phyloP scores from a whole-genome alignment of 345 rosid genomes.

The Rhizophora mangle region DNA sequence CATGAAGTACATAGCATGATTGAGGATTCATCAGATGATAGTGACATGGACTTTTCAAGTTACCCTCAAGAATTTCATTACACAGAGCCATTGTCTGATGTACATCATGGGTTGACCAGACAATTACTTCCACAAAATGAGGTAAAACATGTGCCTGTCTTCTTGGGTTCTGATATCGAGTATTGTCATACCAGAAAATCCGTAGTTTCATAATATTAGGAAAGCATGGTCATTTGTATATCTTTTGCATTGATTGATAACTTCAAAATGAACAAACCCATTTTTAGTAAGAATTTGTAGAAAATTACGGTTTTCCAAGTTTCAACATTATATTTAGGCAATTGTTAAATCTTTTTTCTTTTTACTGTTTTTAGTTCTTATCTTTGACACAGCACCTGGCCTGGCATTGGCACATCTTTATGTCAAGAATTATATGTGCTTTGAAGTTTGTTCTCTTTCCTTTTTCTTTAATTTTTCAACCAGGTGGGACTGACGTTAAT shows the following conservation, averaged over 20 bases:
- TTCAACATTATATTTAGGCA: neutral
- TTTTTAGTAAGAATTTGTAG: neutral
- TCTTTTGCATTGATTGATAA: neutral
- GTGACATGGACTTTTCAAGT: slow-evolving; percentile 60
- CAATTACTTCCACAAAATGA: slow-evolving; percentile 39
- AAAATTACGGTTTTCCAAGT: neutral
- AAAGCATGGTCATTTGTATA: neutral
- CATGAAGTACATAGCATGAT: slow-evolving; percentile 32
- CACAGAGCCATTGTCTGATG: slow-evolving; percentile 30
- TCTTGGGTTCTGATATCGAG: neutral
- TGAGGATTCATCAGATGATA: slow-evolving; percentile 54
- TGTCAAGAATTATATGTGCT: neutral
- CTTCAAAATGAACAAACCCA: neutral
- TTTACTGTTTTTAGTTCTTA: neutral
- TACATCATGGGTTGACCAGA: slow-evolving; percentile 37
- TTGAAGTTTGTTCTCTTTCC: neutral
- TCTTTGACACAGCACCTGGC: neutral
- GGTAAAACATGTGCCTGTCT: slow-evolving; percentile 37
- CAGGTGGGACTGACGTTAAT: neutral
- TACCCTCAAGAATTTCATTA: slow-evolving; percentile 38
- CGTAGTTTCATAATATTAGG: neutral
- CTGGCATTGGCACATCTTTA: neutral
- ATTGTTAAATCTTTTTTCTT: neutral
- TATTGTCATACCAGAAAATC: neutral
- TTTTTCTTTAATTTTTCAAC: neutral